Base-by-base conservation (phyloP, 2,329 filamentous ascomycete species). In the Aquanectria penicillioides region DNA sequence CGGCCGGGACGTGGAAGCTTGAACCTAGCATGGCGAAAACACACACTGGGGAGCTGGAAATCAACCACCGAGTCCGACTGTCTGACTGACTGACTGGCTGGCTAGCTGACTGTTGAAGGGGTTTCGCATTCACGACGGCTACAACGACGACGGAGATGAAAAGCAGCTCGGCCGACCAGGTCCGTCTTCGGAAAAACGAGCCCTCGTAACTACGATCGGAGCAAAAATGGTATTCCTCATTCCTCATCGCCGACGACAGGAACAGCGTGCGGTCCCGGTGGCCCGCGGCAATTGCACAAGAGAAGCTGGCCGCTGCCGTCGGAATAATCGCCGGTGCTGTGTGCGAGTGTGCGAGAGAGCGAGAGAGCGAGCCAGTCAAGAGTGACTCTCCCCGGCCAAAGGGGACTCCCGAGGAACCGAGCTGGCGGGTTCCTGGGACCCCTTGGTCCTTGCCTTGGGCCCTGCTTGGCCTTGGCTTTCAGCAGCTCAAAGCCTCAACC, bases 331-430 rank as follows among this genome's bases (percentile, higher is more conserved):
- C 36, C 37, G 49, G 40, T 28, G 34, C 41, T 55, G 33, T 43
- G 28, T 29, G 43, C 23, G 28, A 9, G 11, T 34, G 43, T 23
- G n/a, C n/a, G n/a, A n/a, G 29, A 26, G 40, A 17, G 33, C 5
- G n/a, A 29, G 25, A 8, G 6, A 31, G 34, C 17, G 48, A n/a
- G 23, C 25, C 17, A 17, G 23, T 29, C n/a, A n/a, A 44, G 26
- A 44, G 41, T 44, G 25, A 34, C 43, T 36, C 34, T 63, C 63
- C 67, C 67, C 65, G 67, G 43, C 63, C 48, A 69, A 69, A 59
- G 65, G 67, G 67, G 55, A 52, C 58, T 54, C 53, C 55, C 44
- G 54, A 63, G 33, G 54, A 63, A 62, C 67, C 65, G 47, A 69
- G 60, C 50, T 62, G 66, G 57, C 58, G 64, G 64, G 56, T 63